Evolutionary conservation across 306 rosid species (phyloP).

Genomic region (Begonia peltatifolia): DNA sequence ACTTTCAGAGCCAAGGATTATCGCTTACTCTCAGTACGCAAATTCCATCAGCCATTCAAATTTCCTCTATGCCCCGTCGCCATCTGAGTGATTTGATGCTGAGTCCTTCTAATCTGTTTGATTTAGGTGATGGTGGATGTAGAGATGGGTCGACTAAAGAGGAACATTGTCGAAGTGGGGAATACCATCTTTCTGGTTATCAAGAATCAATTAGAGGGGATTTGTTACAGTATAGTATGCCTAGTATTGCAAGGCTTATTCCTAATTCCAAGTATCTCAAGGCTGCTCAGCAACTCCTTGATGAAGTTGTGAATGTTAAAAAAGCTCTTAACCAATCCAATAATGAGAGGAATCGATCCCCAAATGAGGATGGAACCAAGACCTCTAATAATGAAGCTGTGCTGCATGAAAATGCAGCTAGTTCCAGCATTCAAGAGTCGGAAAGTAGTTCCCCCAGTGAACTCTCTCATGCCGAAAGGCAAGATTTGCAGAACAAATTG

Average conservation of each 20-base stretch:
- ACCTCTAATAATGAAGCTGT: slow-evolving; percentile 21
- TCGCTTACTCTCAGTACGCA: slow-evolving; percentile 64
- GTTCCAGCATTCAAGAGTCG: slow-evolving; percentile 32
- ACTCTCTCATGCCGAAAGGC: slow-evolving; percentile 64
- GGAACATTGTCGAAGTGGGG: slow-evolving; percentile 32
- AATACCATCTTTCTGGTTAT: slow-evolving; percentile 28
- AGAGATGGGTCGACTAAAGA: slow-evolving; percentile 36
- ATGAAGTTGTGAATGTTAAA: slow-evolving; percentile 60
- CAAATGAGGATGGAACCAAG: slow-evolving; percentile 21
- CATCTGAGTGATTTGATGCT: slow-evolving; percentile 32
- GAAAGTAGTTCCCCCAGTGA: slow-evolving; percentile 30
- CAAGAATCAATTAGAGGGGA: slow-evolving; percentile 34
- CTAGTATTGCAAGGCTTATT: slow-evolving; percentile 27
- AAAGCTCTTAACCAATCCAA: slow-evolving; percentile 36
- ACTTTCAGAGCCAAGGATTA: slow-evolving; percentile 56
- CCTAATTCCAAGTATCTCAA: slow-evolving; percentile 60
- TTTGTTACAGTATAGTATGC: slow-evolving; percentile 38
- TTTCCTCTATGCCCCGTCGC: slow-evolving; percentile 34
- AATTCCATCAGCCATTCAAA: slow-evolving; percentile 39
- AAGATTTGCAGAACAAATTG: slow-evolving; percentile 59
- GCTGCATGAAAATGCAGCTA: slow-evolving; percentile 20
- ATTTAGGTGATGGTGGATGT: slow-evolving; percentile 25
- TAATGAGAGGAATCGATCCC: slow-evolving; percentile 19
- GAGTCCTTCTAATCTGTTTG: slow-evolving; percentile 34
- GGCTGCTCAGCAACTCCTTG: slow-evolving; percentile 64